Conservation (phyloP, 2,329 filamentous ascomycete species). For the Colletotrichum godetiae region DNA sequence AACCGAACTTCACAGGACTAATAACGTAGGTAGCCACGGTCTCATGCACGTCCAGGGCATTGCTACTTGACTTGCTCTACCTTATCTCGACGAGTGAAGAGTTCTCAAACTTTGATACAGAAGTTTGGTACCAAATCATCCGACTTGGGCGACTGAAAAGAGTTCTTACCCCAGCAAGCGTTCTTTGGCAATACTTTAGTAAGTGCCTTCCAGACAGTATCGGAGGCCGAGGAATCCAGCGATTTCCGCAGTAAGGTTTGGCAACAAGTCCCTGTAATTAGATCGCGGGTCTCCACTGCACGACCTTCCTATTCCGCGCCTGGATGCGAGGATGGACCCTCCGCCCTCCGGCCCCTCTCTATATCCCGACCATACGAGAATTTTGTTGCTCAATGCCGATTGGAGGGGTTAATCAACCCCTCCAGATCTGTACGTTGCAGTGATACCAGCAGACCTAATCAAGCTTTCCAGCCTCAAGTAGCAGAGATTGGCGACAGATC, state of each 20-base stretch:
- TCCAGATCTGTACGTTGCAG: background rate
- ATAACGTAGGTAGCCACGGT: too few relatives aligned
- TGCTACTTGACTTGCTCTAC: too few relatives aligned
- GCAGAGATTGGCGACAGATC: constrained; percentile 17
- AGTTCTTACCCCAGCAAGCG: too few relatives aligned
- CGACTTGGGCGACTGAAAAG: too few relatives aligned
- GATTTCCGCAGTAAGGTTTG: background rate
- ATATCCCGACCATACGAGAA: background rate
- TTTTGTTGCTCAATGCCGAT: background rate
- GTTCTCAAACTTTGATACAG: too few relatives aligned
- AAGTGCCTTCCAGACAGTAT: too few relatives aligned
- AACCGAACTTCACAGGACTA: too few relatives aligned
- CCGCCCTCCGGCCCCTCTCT: background rate
- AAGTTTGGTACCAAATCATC: too few relatives aligned
- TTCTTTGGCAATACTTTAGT: background rate
- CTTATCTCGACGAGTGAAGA: too few relatives aligned
- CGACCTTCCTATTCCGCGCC: constrained; percentile 19
- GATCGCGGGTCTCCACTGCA: constrained; percentile 2
- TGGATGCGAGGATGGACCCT: background rate
- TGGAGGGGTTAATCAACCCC: constrained; percentile 2
- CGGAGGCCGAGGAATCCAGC: background rate
- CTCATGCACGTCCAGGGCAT: too few relatives aligned
- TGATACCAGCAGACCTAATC: background rate
- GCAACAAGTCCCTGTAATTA: background rate
- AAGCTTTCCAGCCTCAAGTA: constrained; percentile 20